Evolutionary conservation across 192 early-diverging fungal species (phyloP).

Genomic region (Podila horticola): DNA sequence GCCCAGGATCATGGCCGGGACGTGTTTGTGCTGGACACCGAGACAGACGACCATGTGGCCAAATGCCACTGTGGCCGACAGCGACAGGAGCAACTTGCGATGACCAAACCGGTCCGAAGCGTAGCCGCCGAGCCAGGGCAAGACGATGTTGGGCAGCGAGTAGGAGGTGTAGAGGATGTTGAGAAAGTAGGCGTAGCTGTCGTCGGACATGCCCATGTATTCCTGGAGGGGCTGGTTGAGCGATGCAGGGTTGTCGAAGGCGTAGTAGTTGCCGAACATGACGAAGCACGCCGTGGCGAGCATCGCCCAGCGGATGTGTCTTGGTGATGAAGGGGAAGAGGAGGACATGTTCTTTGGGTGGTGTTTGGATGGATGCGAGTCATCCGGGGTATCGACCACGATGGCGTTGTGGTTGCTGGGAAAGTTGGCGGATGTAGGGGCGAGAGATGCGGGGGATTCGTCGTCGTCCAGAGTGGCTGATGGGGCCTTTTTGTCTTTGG

Average conservation of each 20-base stretch:
- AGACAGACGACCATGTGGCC: conserved; percentile 68
- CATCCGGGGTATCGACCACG: not conserved
- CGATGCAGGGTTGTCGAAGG: conserved; percentile 66
- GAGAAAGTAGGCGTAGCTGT: conserved; percentile 62
- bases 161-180: conserved; percentile 71
- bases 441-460: not conserved
- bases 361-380: not conserved
- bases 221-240: conserved; percentile 64
- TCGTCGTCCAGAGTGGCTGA: not conserved
- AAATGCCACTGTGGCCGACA: conserved; percentile 54
- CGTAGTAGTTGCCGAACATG: conserved; percentile 68
- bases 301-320: conserved; percentile 42
- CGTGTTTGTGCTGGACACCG: conserved; percentile 54
- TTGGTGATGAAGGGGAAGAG: not conserved
- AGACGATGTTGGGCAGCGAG: conserved; percentile 73
- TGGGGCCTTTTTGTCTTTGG: not conserved
- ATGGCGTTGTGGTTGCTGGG: not conserved
- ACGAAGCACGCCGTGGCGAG: conserved; percentile 52
- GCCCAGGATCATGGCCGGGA: conserved; percentile 64
- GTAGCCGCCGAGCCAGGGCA: conserved; percentile 69
- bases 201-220: conserved; percentile 55
- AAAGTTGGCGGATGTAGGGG: not conserved
- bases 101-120: conserved; percentile 63
- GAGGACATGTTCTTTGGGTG: not conserved
- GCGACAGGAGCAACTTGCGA: conserved; percentile 52